Percentiles rank a stretch among this genome's conserved stretches.
Conservation (phyloP, 2,329 filamentous ascomycete genomes). For the Microsporum canis region DNA sequence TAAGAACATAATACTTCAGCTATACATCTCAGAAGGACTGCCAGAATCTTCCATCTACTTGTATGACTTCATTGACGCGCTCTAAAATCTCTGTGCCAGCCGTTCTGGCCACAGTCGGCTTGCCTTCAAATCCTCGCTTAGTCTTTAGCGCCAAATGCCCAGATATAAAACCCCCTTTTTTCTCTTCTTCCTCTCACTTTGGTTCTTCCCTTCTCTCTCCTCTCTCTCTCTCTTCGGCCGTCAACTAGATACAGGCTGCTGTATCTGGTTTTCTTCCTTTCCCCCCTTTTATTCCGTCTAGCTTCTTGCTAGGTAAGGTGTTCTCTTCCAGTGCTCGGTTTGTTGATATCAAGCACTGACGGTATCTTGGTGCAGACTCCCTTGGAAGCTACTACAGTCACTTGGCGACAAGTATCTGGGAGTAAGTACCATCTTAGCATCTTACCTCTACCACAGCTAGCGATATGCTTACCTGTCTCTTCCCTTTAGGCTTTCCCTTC, state of each 20-base stretch:
- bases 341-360: not conserved
- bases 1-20: not conserved
- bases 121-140: conserved; percentile 6
- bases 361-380: not conserved
- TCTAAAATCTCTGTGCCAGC: not conserved
- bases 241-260: not conserved
- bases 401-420: conserved; percentile 2
- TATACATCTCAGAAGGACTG: not conserved
- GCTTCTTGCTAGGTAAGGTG: not conserved
- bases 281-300: not conserved
- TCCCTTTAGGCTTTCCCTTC: not conserved
- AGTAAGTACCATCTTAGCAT: conserved; percentile 2
- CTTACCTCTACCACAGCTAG: not conserved
- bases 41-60: not conserved
- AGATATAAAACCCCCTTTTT: conserved; percentile 12
- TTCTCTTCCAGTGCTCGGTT: not conserved
- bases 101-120: not conserved
- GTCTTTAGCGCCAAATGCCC: conserved; percentile 5
- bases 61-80: not conserved
- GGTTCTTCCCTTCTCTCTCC: conserved; percentile 1
- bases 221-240: not conserved
- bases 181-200: conserved; percentile 6
- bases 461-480: not conserved
- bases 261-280: not conserved
- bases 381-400: not conserved